Evolutionary conservation across 1,284 basidiomycete genomes (phyloP).

Genomic region (Ganoderma resinaceum): DNA sequence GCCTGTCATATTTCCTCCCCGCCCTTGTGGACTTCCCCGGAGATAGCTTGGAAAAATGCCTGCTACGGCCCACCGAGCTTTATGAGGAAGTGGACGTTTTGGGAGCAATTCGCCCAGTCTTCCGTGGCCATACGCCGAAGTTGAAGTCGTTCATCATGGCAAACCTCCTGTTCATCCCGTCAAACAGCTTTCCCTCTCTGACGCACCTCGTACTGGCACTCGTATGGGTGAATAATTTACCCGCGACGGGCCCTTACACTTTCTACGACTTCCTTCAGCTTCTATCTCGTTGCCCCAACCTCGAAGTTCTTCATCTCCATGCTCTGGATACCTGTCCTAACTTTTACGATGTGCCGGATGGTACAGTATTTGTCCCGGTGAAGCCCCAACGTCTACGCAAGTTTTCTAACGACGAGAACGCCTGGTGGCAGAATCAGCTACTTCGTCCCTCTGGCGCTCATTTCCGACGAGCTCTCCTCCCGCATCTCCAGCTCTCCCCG

Average conservation of each 20-base stretch:
- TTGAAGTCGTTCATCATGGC: background rate
- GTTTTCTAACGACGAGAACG: background rate
- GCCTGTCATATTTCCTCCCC: background rate
- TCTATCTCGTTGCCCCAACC: background rate
- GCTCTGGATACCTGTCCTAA: background rate
- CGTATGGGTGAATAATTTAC: background rate
- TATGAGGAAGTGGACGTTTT: background rate
- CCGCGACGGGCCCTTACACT: background rate
- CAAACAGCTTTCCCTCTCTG: background rate
- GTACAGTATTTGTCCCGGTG: background rate
- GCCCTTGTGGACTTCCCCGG: background rate
- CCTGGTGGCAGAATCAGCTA: background rate
- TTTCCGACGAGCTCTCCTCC: background rate
- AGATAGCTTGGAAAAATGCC: background rate
- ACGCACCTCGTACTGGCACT: background rate
- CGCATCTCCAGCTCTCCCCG: background rate
- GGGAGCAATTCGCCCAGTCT: background rate
- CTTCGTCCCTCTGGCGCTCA: background rate
- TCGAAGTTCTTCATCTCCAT: background rate
- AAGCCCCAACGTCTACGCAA: background rate
- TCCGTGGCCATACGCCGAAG: background rate
- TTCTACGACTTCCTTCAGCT: background rate
- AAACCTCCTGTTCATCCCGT: background rate
- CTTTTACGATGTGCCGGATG: background rate
- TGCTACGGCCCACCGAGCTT: background rate